Evolutionary conservation across 805 yeast species (phyloP), one percentile per base, ranked within the genome.

Genomic region (Kluyveromyces nonfermentans): DNA sequence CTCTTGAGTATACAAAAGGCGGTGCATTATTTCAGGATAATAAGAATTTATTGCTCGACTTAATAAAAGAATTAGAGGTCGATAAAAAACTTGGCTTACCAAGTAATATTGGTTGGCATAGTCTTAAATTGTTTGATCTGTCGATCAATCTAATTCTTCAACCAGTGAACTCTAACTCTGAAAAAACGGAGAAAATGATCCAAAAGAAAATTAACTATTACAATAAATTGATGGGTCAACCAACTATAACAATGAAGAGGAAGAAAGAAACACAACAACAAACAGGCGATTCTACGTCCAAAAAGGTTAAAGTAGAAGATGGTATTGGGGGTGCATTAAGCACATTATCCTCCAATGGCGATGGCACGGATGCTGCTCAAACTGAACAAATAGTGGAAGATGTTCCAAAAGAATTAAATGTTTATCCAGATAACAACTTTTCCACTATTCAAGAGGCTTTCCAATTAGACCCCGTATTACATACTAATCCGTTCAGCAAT

Each of bases 1-100:
- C 87, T 0, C 67, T 88, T 44, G 96, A 87, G 49, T 86, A 85
- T 57, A 79, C 85, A 2, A 78, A 85, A 57, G 87, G 88, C 33
- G 95, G 96, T 0, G 80, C 90, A 1, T 63, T 87, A 43, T 79
- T 81, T 56, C 84, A 78, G 55, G 87, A 80, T 41, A 77, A 81
- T 56, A 82, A 78, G 50, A 70, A 63, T 30, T 64, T 84, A 39
- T 62, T 87, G 38, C 61, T 68, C 17, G 73, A 67, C 25, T 69
- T 78, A 2, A 61, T 81, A 2, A 63, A 68, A 18, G 75, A 73
- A 40, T 63, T 82, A 45, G 75, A 69, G 50, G 52, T 59, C 12
- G 84, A 79, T 52, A 72, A 77, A 37, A 64, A 62, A 17, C 63
- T 71, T 37, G 78, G 74, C 16, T 61, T 78, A 20, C 78, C 86